Conservation (phyloP, 257 asterid genomes). For the Solanum chmielewskii region DNA sequence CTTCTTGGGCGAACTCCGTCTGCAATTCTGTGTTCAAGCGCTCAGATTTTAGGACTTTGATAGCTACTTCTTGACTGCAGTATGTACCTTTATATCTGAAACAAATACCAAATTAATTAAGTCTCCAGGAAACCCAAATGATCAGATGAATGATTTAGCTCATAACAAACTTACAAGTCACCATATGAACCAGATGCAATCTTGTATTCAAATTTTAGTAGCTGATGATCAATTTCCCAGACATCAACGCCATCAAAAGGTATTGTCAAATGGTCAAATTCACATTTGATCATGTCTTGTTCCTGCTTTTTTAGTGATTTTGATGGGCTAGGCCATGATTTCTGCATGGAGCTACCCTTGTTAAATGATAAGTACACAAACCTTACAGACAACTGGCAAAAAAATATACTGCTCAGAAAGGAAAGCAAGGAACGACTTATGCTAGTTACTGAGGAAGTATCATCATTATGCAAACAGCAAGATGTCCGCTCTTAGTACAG, state of each 20-base stretch:
- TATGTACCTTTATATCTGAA: slow-evolving; percentile 81
- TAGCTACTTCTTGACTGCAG: slow-evolving; percentile 88
- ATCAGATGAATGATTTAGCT: not conserved
- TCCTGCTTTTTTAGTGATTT: slow-evolving; percentile 11
- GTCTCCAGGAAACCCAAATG: not conserved
- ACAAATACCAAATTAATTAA: not conserved
- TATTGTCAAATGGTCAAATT: slow-evolving; percentile 31
- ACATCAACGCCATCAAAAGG: slow-evolving; percentile 42
- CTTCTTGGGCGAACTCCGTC: slow-evolving; percentile 96
- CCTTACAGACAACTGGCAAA: not conserved
- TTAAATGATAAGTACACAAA: not conserved
- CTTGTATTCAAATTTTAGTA: slow-evolving; percentile 24
- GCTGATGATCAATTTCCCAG: slow-evolving; percentile 41
- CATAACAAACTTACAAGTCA: slow-evolving; percentile 27
- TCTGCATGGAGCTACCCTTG: slow-evolving; percentile 12
- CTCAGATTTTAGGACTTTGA: slow-evolving; percentile 91
- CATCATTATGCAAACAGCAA: not conserved
- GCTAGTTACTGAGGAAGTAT: not conserved
- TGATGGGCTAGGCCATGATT: slow-evolving; percentile 5
- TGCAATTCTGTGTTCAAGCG: slow-evolving; percentile 70
- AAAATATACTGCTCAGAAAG: not conserved
- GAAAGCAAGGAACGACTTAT: not conserved
- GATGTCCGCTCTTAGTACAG: not conserved
- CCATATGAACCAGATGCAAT: slow-evolving; percentile 45
- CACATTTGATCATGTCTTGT: slow-evolving; percentile 13